Evolutionary conservation across 164 flowering plant species (phyloP).

Genomic region (Annona squamosa): DNA sequence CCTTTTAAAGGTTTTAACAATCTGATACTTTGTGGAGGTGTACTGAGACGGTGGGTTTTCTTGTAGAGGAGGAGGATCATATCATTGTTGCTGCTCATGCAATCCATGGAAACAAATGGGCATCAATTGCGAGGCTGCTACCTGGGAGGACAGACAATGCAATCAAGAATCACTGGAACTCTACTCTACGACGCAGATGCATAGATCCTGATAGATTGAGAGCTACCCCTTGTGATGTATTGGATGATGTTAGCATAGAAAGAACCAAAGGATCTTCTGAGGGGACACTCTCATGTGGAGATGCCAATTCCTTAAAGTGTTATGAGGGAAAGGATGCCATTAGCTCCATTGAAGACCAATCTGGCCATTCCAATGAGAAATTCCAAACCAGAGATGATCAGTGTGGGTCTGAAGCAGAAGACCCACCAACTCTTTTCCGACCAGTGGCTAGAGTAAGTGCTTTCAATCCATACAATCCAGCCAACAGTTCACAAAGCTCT

Average conservation of each 20-base stretch:
- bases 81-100: constrained; percentile 71
- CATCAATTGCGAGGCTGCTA: constrained; percentile 67
- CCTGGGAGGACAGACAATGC: constrained; percentile 92
- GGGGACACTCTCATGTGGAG: constrained; percentile 66
- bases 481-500: constrained; percentile 23
- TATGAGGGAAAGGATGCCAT: constrained; percentile 39
- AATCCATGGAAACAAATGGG: constrained; percentile 92
- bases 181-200: constrained; percentile 68
- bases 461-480: constrained; percentile 41
- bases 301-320: constrained; percentile 39
- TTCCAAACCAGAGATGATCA: constrained; percentile 20
- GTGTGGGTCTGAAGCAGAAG: constrained; percentile 18
- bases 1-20: neutral
- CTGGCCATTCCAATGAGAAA: constrained; percentile 23
- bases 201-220: constrained; percentile 27
- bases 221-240: constrained; percentile 21
- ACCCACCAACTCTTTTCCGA: constrained; percentile 43
- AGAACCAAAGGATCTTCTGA: constrained; percentile 71
- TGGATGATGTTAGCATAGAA: constrained; percentile 47
- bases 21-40: constrained; percentile 7
- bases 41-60: constrained; percentile 13
- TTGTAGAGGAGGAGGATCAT: constrained; percentile 79
- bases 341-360: constrained; percentile 31
- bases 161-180: constrained; percentile 95
- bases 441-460: constrained; percentile 78